These are phyloP conservation scores for Massariosphaeria phaeospora DNA, from an alignment of 495 filamentous ascomycete genomes.

Conservation along the genomic window DNA sequence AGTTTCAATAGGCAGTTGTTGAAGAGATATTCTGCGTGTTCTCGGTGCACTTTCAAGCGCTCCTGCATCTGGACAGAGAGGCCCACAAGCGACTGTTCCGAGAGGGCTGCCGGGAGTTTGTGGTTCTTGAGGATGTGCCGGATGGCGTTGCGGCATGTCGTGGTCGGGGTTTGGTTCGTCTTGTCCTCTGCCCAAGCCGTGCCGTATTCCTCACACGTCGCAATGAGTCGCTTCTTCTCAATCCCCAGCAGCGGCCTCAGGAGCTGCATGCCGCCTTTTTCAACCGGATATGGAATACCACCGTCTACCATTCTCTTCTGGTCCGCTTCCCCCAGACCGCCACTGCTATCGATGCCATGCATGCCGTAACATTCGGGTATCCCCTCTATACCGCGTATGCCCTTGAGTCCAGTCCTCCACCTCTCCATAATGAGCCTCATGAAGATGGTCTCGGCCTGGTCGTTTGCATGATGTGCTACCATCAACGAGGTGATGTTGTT, in stretches of 20 bases:
- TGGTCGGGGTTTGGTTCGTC: conserved; percentile 75
- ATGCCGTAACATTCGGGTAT: conserved; percentile 83
- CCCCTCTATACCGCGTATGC: conserved; percentile 57
- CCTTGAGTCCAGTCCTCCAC: conserved; percentile 58
- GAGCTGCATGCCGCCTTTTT: conserved; percentile 65
- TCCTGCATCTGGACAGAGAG: conserved; percentile 45
- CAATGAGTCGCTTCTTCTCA: conserved; percentile 63
- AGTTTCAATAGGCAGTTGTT: conserved; percentile 13
- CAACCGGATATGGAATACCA: conserved; percentile 43
- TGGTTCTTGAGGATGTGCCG: conserved; percentile 55
- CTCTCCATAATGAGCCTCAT: conserved; percentile 63
- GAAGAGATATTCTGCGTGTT: conserved; percentile 24
- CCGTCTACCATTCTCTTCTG: not conserved
- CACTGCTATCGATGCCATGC: conserved; percentile 65
- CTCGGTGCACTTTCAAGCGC: conserved; percentile 34
- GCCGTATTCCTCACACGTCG: conserved; percentile 61
- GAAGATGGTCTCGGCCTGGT: conserved; percentile 82
- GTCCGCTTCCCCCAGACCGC: conserved; percentile 35
- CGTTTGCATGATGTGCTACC: conserved; percentile 78
- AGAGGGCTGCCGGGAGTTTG: conserved; percentile 63
- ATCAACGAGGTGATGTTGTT: conserved; percentile 53
- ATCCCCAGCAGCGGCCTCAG: conserved; percentile 72
- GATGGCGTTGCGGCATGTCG: conserved; percentile 76
- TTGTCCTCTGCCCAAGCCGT: conserved; percentile 76
- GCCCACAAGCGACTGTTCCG: conserved; percentile 57